Base-by-base conservation (phyloP, 345 rosid species). In the Theobroma cacao region DNA sequence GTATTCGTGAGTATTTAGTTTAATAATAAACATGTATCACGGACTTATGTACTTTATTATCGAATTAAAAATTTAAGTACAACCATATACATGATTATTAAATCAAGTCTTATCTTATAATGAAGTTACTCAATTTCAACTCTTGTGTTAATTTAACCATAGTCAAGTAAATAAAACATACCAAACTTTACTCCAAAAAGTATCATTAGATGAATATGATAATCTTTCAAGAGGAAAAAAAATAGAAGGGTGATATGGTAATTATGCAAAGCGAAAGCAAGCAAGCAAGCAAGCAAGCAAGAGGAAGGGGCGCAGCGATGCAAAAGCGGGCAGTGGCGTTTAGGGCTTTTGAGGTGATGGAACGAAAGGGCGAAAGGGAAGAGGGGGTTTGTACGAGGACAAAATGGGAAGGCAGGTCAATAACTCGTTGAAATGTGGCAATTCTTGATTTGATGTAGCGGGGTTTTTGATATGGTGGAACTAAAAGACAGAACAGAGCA, bases 341-440 rank as follows among this genome's bases (percentile, higher is more conserved):
- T n/a, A 34, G 69, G 45, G 11, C 7, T 15, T 50, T 47, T 61
- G 82, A 75, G 80, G 77, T 82, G 89, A 87, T 75, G 76, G 60
- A 74, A 77, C 84, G 73, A 67, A 75, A 70, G 41, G 43, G 31
- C 7, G 22, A 3, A 56, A 56, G 28, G 10, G 45, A 11, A 11
- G 4, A 4, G 41, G 41, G 41, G 4, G 26, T 5, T 18, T 7
- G 33, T 7, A 75, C 20, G 50, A 45, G 82, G 81, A 75, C 86
- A 80, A 82, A 81, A 63, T 41, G 43, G 72, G 71, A 26, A 65
- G 75, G 43, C 70, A 56, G 40, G 53, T 59, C 81, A 87, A 83
- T 86, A 88, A 86, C 86, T 84, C 84, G 90, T 3, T 68, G 86
- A 82, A 87, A 80, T 85, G 80, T 84, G 92, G 84, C 82, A 2